Conservation (phyloP, 768 basidiomycete genomes). For the Podaxis sp. region DNA sequence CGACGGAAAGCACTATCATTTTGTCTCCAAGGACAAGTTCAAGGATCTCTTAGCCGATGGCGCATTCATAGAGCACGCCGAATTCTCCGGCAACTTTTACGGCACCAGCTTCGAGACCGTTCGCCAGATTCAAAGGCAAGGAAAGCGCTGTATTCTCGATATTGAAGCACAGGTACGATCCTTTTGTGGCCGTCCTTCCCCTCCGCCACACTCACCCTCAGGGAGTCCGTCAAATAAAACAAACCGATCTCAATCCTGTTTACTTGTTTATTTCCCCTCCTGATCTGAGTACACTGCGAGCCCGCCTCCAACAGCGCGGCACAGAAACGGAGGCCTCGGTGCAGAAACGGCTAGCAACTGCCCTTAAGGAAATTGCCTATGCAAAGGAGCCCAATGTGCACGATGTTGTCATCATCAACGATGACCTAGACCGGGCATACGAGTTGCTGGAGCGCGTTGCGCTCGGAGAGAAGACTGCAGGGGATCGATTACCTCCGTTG, state of each 20-base stretch:
- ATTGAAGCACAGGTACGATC: conserved; percentile 88
- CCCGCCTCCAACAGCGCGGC: conserved; percentile 74
- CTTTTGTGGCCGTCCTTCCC: background rate
- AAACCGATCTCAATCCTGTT: conserved; percentile 77
- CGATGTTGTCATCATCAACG: conserved; percentile 88
- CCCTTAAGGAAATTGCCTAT: conserved; percentile 79
- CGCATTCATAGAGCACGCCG: conserved; percentile 92
- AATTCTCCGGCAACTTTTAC: conserved; percentile 91
- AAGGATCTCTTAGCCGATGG: conserved; percentile 60
- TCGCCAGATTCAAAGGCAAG: conserved; percentile 59
- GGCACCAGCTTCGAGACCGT: conserved; percentile 89
- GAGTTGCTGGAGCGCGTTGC: conserved; percentile 73
- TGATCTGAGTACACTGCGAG: conserved; percentile 63
- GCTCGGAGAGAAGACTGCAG: conserved; percentile 58
- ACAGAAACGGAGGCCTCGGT: conserved; percentile 80
- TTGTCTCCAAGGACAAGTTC: conserved; percentile 73
- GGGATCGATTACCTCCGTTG: conserved; percentile 68
- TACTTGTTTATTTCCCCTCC: conserved; percentile 95
- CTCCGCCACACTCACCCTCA: conserved; percentile 31
- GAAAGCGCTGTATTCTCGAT: conserved; percentile 87
- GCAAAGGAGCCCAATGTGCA: conserved; percentile 75
- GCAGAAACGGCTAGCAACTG: conserved; percentile 73
- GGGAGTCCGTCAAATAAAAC: conserved; percentile 93
- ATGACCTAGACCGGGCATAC: conserved; percentile 84
- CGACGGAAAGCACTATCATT: conserved; percentile 86